Base-by-base conservation (phyloP, 1,284 basidiomycete genomes). In the Sporisorium sorghi region DNA sequence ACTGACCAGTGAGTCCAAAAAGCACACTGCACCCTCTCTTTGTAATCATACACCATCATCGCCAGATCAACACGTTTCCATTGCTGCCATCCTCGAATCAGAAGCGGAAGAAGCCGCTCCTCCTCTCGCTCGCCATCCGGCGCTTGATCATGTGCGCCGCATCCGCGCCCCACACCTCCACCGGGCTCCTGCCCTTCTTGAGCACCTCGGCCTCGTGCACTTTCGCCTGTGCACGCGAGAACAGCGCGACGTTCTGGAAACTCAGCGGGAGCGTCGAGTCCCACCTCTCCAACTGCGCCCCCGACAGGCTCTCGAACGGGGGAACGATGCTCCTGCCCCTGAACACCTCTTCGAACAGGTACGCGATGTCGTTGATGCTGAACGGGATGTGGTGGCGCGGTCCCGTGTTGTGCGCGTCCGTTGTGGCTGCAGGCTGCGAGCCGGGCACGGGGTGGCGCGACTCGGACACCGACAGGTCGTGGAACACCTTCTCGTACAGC, bases 1-100 rank as follows among this genome's bases (percentile, higher is more conserved):
- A 95, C 93, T 40, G 93, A 95, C 85, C 88, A 89, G 46, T 93
- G 66, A 23, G 10, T 43, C 19, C 12, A 21, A n/a, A 30, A 26
- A n/a, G 8, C 23, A n/a, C 15, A 42, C 39, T 43, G 19, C 35
- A 48, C 28, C 28, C 39, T 55, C 11, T 19, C 4, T 44, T 26
- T 26, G 53, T 55, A 62, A 47, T 52, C 33, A 21, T 47, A 64
- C 37, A 40, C 37, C 35, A 19, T 4, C 37, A 19, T 40, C n/a
- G 19, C 37, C n/a, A n/a, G 14, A 40, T 19, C 37, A n/a, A 9
- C 37, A 19, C 35, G 12, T 37, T 40, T 9, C 1, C 37, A 40
- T 19, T 40, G 37, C n/a, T n/a, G n/a, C n/a, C 37, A 40, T 6
- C 19, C 8, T 26, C 14, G 8, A n/a, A n/a, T 52, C 42, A 72